Conservation (phyloP, 2,329 filamentous ascomycete genomes). For the Xylaria sp. region DNA sequence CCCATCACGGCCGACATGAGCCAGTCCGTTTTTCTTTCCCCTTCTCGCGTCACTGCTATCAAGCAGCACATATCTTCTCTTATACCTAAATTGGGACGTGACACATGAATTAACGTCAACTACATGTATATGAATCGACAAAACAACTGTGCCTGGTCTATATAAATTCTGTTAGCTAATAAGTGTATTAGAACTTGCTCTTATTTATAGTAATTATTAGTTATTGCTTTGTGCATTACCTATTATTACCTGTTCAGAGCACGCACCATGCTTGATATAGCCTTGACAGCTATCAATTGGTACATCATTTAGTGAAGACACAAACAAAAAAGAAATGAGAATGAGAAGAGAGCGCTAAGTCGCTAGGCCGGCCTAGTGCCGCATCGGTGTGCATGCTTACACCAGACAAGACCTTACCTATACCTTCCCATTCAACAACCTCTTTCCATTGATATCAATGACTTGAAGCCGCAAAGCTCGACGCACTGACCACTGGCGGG, state of each 20-base stretch:
- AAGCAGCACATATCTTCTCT: background rate
- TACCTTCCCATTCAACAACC: background rate
- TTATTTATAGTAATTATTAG: background rate
- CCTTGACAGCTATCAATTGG: background rate
- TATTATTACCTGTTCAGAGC: background rate
- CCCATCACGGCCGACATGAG: slow-evolving; percentile 18
- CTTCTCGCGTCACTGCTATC: background rate
- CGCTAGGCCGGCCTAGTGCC: slow-evolving; percentile 10
- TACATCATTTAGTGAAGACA: background rate
- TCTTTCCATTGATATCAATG: slow-evolving; percentile 27
- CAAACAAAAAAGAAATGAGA: slow-evolving; percentile 16
- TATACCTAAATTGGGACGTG: too few species aligned
- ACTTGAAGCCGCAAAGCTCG: slow-evolving; percentile 29
- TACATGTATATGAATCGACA: too few species aligned
- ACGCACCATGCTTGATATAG: background rate
- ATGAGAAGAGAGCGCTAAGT: background rate
- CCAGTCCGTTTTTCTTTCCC: background rate
- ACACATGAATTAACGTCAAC: too few species aligned
- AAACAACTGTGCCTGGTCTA: background rate
- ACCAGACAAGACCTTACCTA: background rate
- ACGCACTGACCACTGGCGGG: slow-evolving; percentile 30
- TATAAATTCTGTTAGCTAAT: background rate
- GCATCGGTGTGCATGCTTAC: slow-evolving; percentile 14
- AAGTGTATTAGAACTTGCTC: background rate
- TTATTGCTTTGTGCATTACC: background rate